phyloP scores from a whole-genome alignment of 2,329 filamentous ascomycete species.

The Claviceps sp. region DNA sequence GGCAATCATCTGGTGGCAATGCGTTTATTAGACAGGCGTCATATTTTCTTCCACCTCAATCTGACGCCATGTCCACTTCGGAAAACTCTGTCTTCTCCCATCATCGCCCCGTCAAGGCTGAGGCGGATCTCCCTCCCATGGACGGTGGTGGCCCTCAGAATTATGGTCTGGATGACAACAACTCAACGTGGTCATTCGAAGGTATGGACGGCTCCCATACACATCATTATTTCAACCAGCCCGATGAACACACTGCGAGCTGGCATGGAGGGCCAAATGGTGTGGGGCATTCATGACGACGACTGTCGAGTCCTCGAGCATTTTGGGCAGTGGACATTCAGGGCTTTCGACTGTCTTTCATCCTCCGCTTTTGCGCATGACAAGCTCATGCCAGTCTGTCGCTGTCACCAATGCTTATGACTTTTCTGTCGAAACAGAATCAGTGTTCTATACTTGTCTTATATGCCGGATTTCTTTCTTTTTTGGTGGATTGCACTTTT shows the following conservation, averaged over 20 bases:
- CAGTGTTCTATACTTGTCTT: too few relatives aligned
- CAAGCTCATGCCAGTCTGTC: too few relatives aligned
- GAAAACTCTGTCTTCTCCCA: slow-evolving; percentile 10
- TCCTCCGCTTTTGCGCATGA: too few relatives aligned
- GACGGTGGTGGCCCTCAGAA: slow-evolving; percentile 9
- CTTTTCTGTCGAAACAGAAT: too few relatives aligned
- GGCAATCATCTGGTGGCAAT: slow-evolving; percentile 5
- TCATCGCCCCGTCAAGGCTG: slow-evolving; percentile 9
- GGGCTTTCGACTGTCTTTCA: too few relatives aligned
- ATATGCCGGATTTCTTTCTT: too few relatives aligned
- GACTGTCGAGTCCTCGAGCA: not conserved
- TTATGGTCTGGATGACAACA: slow-evolving; percentile 9
- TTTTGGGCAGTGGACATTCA: too few relatives aligned
- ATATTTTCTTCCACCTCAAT: slow-evolving; percentile 10
- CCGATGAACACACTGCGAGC: slow-evolving; percentile 3
- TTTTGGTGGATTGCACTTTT: too few relatives aligned
- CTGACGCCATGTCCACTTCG: slow-evolving; percentile 5
- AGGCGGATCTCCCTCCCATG: slow-evolving; percentile 6
- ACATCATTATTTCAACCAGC: slow-evolving; percentile 7
- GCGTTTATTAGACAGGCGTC: slow-evolving; percentile 4
- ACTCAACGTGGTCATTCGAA: slow-evolving; percentile 8
- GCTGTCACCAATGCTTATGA: too few relatives aligned
- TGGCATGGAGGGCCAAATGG: slow-evolving; percentile 5
- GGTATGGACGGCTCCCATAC: slow-evolving; percentile 8
- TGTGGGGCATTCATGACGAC: not conserved